Evolutionary conservation across 2,329 filamentous ascomycete genomes (phyloP).

Genomic region (Scedosporium boydii): DNA sequence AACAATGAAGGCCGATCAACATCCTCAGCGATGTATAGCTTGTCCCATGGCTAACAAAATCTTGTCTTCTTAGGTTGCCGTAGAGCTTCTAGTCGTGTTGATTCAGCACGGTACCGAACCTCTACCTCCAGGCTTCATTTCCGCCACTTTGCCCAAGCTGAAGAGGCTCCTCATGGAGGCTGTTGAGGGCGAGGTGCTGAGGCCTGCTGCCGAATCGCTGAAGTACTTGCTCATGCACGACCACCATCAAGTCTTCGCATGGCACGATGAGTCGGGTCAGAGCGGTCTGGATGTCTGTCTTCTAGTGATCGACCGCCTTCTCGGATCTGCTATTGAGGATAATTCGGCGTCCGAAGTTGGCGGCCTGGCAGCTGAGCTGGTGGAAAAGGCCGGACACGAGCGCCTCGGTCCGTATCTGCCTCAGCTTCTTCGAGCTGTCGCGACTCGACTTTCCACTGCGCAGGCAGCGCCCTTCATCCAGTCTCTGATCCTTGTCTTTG

Average conservation of each 20-base stretch:
- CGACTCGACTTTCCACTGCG: slow-evolving; percentile 71
- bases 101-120: slow-evolving; percentile 77
- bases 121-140: slow-evolving; percentile 77
- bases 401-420: slow-evolving; percentile 82
- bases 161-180: slow-evolving; percentile 74
- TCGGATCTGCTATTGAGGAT: slow-evolving; percentile 78
- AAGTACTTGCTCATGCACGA: slow-evolving; percentile 88
- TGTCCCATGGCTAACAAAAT: neutral
- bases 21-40: too few species aligned
- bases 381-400: slow-evolving; percentile 90
- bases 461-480: slow-evolving; percentile 87
- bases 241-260: slow-evolving; percentile 78
- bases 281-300: slow-evolving; percentile 82
- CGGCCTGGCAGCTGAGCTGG: slow-evolving; percentile 83
- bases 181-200: slow-evolving; percentile 78
- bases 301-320: slow-evolving; percentile 82
- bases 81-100: slow-evolving; percentile 72
- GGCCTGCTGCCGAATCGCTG: slow-evolving; percentile 75
- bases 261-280: slow-evolving; percentile 71
- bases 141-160: slow-evolving; percentile 77
- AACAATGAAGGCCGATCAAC: neutral
- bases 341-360: slow-evolving; percentile 94
- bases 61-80: slow-evolving; percentile 49
- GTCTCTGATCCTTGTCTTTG: slow-evolving; percentile 90
- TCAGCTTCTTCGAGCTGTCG: slow-evolving; percentile 82